Base-by-base conservation (phyloP, 345 rosid genomes). In the Acer yangbiense region DNA sequence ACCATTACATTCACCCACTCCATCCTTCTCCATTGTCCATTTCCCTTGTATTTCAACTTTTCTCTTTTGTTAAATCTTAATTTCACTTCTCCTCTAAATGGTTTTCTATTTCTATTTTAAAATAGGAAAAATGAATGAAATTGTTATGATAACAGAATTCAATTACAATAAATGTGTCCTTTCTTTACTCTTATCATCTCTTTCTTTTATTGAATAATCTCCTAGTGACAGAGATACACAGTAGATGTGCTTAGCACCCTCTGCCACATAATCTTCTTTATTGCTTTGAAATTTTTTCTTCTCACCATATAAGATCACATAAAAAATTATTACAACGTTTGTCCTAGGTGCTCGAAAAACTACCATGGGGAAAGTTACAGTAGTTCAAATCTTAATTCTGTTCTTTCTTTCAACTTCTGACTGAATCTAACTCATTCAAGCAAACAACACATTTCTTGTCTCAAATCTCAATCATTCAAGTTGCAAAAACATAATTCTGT, bases 351-450 rank as follows among this genome's bases (percentile, higher is more conserved):
- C 63, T 17, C 25, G 25, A 52, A 71, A 44, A 71, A 7, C 54
- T 71, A 17, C 61, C 74, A 50, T 3, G 61, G 41, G 27, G 41
- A 41, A 50, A 70, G 13, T 21, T 52, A 69, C 61, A 13, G 39
- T 52, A 25, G 21, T 7, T 32, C 46, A 5, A 18, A 69, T 48
- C 73, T 16, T 25, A 25, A 23, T 23, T 25, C 55, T 32, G 18
- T 18, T 6, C 58, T 23, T 21, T 46, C 39, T 69, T 69, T 69
- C n/a, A 1, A 21, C 11, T 55, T 46, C 39, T 23, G 58, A 69
- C 72, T 46, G 23, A 46, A 69, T 69, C 72, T 58, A 69, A 18
- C 39, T 12, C 2, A 46, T 46, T 48, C 72, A 46, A 46, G n/a
- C 48, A 25, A 50, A 68, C 29, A 25, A 50, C 2, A 48, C 55